Evolutionary conservation across 2,329 filamentous ascomycete species (phyloP).

Genomic region (Parastagonospora nodorum): DNA sequence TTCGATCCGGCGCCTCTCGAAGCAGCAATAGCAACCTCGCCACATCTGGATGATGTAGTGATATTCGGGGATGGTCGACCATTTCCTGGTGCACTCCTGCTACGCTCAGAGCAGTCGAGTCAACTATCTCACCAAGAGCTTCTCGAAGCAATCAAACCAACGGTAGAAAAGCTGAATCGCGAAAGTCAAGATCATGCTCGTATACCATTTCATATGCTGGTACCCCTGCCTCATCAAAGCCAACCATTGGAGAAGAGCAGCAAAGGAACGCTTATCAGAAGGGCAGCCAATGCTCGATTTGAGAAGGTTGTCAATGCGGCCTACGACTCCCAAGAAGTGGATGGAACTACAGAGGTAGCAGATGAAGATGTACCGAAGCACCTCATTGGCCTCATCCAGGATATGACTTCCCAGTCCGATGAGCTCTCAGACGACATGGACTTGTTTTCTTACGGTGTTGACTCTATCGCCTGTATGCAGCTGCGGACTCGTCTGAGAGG

Average conservation of each 20-base stretch:
- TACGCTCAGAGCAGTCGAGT: slow-evolving; percentile 46
- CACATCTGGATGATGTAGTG: slow-evolving; percentile 59
- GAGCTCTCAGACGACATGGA: slow-evolving; percentile 51
- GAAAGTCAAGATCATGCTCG: slow-evolving; percentile 58
- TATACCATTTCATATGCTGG: slow-evolving; percentile 57
- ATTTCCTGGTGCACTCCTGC: slow-evolving; percentile 62
- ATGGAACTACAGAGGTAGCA: slow-evolving; percentile 15
- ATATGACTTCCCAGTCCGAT: slow-evolving; percentile 25
- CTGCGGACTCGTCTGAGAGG: slow-evolving; percentile 50
- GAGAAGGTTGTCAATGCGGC: slow-evolving; percentile 52
- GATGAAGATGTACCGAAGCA: slow-evolving; percentile 36
- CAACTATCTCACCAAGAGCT: slow-evolving; percentile 45
- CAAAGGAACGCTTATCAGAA: slow-evolving; percentile 64
- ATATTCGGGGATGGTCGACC: slow-evolving; percentile 65
- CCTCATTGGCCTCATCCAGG: slow-evolving; percentile 24
- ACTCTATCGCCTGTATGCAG: slow-evolving; percentile 63
- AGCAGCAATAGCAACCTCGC: slow-evolving; percentile 55
- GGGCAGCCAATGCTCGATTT: slow-evolving; percentile 58
- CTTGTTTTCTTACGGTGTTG: slow-evolving; percentile 63
- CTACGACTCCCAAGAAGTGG: slow-evolving; percentile 46
- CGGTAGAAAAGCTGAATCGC: slow-evolving; percentile 55
- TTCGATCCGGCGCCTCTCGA: slow-evolving; percentile 69
- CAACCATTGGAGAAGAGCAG: slow-evolving; percentile 62
- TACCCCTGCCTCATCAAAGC: slow-evolving; percentile 48
- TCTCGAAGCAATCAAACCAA: slow-evolving; percentile 49